Conservation (phyloP, 331 rosid species). For the Rosa hybrid region DNA sequence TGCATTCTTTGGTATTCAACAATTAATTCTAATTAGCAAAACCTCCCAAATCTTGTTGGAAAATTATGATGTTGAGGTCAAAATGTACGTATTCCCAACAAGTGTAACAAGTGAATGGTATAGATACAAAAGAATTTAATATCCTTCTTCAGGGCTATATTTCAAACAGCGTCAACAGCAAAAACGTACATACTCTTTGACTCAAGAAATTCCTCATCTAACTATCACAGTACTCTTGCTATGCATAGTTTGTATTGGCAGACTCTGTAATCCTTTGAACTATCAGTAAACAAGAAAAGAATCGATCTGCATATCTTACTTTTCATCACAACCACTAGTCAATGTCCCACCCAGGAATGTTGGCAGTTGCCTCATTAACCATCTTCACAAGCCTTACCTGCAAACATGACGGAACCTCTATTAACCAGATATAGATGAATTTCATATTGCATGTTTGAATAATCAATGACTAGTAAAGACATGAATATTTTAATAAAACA, state of each 20-base stretch:
- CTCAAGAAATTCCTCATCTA: conserved; percentile 24
- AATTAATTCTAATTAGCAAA: background rate
- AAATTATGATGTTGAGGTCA: conserved; percentile 1
- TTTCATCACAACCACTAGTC: conserved; percentile 35
- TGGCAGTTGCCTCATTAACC: conserved; percentile 83
- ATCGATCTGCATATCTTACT: conserved; percentile 16
- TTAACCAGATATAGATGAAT: conserved; percentile 5
- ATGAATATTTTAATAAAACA: background rate
- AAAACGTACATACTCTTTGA: conserved; percentile 25
- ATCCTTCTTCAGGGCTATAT: conserved; percentile 18
- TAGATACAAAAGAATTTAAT: conserved; percentile 36
- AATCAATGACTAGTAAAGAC: background rate
- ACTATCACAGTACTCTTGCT: conserved; percentile 28
- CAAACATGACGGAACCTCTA: conserved; percentile 22
- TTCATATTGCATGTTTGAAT: background rate
- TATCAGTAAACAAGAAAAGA: conserved; percentile 8
- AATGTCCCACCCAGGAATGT: conserved; percentile 64
- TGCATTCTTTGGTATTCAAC: background rate
- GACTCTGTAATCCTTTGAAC: conserved; percentile 12
- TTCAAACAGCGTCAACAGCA: conserved; percentile 11
- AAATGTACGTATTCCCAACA: background rate
- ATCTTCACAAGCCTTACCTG: conserved; percentile 77
- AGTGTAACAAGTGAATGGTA: background rate
- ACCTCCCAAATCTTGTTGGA: conserved; percentile 4
- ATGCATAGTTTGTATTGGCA: conserved; percentile 25